Base-by-base conservation (phyloP, 108 stramenopile genomes). In the Cyclotella choctawhatcheeana region DNA sequence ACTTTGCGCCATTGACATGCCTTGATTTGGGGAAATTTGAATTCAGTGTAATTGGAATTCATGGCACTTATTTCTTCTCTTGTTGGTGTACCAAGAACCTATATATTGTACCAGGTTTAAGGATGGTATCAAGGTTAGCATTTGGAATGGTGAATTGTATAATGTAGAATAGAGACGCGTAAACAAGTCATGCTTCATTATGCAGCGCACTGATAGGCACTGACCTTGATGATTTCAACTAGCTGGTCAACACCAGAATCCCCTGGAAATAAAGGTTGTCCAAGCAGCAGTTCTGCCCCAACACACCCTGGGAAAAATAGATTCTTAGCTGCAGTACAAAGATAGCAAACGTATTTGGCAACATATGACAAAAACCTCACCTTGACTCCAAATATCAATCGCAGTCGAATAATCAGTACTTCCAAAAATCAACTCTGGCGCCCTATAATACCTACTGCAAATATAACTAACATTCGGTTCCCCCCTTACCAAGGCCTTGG, bases 371-470 rank as follows among this genome's bases (percentile, higher is more conserved):
- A n/a, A n/a, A n/a, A n/a, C n/a, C 64, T 73, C 58, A 71, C 78
- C 94, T 60, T 92, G 79, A 26, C 82, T 82, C 92, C 93, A 96
- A 71, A 91, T 85, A 82, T 93, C 96, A 77, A 99, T 99, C 24
- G 97, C 94, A 18, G 96, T 94, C 3, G 97, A 94, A 86, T 99
- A 99, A 75, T 98, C 95, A 16, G 97, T 98, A 35, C 93, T 90
- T 35, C 99, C 99, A 84, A 98, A 99, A 63, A 99, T 99, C 34
- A 99, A 88, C 79, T 99, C 99, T 29, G 99, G 99, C 24, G 99
- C 99, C 45, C 99, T 84, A 77, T 99, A 99, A 84, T 98, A 99
- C 54, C 99, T 80, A 43, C 86, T 88, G 78, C 99, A 99, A 79
- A 99, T 99, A 77, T 99, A 98, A 27, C 88, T 82, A 2, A 98